phyloP scores from a whole-genome alignment of 1,139 yeast genomes.

The Debaryomycetaceae sp. region DNA sequence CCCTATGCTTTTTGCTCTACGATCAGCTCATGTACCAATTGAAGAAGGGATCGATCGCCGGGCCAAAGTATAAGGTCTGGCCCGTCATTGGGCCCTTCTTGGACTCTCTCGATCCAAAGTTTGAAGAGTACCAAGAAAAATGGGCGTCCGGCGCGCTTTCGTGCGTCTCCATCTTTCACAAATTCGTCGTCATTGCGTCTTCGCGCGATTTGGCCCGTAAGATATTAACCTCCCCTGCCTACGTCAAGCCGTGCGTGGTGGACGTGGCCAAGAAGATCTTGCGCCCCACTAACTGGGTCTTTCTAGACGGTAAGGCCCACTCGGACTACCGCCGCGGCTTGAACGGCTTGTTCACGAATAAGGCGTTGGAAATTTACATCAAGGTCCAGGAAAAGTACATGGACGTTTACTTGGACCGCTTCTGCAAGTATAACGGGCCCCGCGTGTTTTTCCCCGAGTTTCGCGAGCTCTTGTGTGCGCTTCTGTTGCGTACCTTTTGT shows the following conservation, averaged over 20 bases:
- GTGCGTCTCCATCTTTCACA: constrained; percentile 95
- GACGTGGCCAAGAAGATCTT: constrained; percentile 90
- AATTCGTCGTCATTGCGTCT: constrained; percentile 92
- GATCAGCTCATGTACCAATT: constrained; percentile 75
- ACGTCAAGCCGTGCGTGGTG: constrained; percentile 94
- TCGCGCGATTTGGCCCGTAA: constrained; percentile 86
- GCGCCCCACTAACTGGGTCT: constrained; percentile 96
- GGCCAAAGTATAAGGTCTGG: constrained; percentile 79
- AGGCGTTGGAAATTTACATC: constrained; percentile 73
- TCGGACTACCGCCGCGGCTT: constrained; percentile 84
- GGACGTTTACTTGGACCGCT: constrained; percentile 66
- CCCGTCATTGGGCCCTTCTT: constrained; percentile 94
- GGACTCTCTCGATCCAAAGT: constrained; percentile 93
- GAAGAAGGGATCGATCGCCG: constrained; percentile 81
- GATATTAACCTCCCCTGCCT: constrained; percentile 72
- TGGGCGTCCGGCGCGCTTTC: constrained; percentile 93
- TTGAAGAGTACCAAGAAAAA: constrained; percentile 83
- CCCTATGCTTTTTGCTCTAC: constrained; percentile 47
- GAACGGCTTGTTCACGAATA: constrained; percentile 78
- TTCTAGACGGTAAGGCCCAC: constrained; percentile 91
- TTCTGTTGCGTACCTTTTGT: constrained; percentile 86
- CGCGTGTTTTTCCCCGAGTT: constrained; percentile 80
- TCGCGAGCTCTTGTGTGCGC: constrained; percentile 92
- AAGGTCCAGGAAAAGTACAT: constrained; percentile 78
- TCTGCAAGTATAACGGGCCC: constrained; percentile 51